A percentile compares a stretch with the other conserved stretches of the same genome.
Evolutionary conservation across 371 early-diverging fungal species (phyloP).

Genomic region (Umbelopsis sp.): DNA sequence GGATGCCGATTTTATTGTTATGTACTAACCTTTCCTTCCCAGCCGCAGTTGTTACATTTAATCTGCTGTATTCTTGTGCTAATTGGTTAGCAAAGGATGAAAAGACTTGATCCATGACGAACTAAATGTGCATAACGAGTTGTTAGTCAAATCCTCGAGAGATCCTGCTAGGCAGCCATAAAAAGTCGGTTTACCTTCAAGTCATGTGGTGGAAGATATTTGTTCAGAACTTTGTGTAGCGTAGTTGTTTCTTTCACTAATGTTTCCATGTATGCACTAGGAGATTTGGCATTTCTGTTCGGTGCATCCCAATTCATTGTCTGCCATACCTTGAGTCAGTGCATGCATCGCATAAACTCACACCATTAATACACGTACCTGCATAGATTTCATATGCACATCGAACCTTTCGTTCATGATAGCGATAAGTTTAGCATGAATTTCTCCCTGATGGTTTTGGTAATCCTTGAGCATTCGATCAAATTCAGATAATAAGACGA

Average conservation of each 20-base stretch:
- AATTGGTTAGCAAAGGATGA: constrained; percentile 72
- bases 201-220: constrained; percentile 73
- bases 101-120: constrained; percentile 76
- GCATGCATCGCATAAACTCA: neutral
- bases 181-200: constrained; percentile 54
- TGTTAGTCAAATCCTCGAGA: neutral
- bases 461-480: constrained; percentile 83
- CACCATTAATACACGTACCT: constrained; percentile 29
- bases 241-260: constrained; percentile 91
- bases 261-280: constrained; percentile 73
- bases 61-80: constrained; percentile 67
- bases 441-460: constrained; percentile 83
- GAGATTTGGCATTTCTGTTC: constrained; percentile 38
- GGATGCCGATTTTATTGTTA: neutral
- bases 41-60: constrained; percentile 69
- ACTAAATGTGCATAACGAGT: constrained; percentile 28
- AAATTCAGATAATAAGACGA: constrained; percentile 80
- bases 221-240: constrained; percentile 85
- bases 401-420: constrained; percentile 91
- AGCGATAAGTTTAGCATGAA: constrained; percentile 84
- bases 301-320: constrained; percentile 67
- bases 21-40: constrained; percentile 72
- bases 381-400: constrained; percentile 73
- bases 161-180: neutral
- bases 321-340: constrained; percentile 49